phyloP scores from a whole-genome alignment of 352 stramenopile species.

The Phytophthora cryptogea region DNA sequence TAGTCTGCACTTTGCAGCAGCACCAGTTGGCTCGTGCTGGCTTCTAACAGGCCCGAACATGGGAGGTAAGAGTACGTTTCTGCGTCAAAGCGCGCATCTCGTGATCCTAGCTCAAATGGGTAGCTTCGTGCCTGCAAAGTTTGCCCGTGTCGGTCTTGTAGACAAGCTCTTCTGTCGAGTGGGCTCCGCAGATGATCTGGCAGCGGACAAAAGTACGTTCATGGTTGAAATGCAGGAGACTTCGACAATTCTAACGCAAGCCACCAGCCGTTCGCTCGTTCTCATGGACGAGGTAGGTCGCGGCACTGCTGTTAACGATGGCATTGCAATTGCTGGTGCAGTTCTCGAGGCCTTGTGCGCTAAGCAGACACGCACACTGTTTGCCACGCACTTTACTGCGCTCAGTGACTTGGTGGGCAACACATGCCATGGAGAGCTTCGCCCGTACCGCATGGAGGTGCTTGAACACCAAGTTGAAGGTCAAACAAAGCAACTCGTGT shows the following conservation, averaged over 20 bases:
- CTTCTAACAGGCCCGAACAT: slow-evolving; percentile 90
- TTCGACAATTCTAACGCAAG: slow-evolving; percentile 70
- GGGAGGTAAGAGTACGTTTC: slow-evolving; percentile 88
- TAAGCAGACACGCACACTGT: slow-evolving; percentile 66
- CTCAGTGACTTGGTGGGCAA: slow-evolving; percentile 48
- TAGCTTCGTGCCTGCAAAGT: slow-evolving; percentile 78
- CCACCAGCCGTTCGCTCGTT: slow-evolving; percentile 79
- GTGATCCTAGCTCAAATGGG: slow-evolving; percentile 84
- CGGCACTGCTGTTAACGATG: slow-evolving; percentile 80
- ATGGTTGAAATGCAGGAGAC: slow-evolving; percentile 91
- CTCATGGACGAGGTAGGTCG: slow-evolving; percentile 89
- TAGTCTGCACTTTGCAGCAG: slow-evolving; percentile 55
- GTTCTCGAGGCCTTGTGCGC: slow-evolving; percentile 73
- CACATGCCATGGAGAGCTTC: slow-evolving; percentile 41
- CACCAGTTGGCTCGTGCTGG: slow-evolving; percentile 53
- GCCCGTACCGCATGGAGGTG: slow-evolving; percentile 75
- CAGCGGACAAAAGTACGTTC: slow-evolving; percentile 83
- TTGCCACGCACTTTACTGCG: slow-evolving; percentile 87
- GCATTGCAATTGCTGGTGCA: slow-evolving; percentile 76
- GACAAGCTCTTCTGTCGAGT: slow-evolving; percentile 87
- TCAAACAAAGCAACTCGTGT: slow-evolving; percentile 55
- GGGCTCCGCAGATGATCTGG: slow-evolving; percentile 80
- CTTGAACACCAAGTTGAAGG: slow-evolving; percentile 37
- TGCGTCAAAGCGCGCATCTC: slow-evolving; percentile 79
- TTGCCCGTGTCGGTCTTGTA: slow-evolving; percentile 69